A percentile compares a stretch with the other conserved stretches of the same genome.
These are phyloP conservation scores for Trichomonas gallinae DNA, from an alignment of 208 protist species.

Conservation along the genomic window DNA sequence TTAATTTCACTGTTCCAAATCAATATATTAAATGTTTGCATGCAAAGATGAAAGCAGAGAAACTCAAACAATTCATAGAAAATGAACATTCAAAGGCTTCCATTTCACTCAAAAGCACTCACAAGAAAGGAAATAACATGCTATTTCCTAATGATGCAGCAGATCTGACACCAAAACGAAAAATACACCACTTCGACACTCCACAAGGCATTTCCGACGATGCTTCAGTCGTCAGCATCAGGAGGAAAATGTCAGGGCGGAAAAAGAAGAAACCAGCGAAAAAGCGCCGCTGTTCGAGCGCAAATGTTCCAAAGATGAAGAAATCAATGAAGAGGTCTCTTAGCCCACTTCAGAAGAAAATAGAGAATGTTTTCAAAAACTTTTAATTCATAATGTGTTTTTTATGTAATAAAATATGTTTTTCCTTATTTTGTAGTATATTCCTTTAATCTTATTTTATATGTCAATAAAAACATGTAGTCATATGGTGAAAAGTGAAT, in stretches of 20 bases:
- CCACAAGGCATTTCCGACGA: not conserved
- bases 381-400: not conserved
- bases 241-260: not conserved
- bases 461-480: too few species aligned
- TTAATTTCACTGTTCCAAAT: not conserved
- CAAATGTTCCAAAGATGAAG: not conserved
- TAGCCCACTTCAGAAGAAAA: not conserved
- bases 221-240: not conserved
- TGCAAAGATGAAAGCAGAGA: not conserved
- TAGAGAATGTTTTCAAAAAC: not conserved
- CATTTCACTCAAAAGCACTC: not conserved
- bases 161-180: not conserved
- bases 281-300: not conserved
- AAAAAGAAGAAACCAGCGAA: not conserved
- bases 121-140: not conserved
- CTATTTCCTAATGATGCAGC: too few species aligned
- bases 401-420: too few species aligned
- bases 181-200: not conserved
- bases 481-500: too few species aligned
- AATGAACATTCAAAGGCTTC: not conserved
- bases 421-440: too few species aligned
- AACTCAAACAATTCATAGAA: not conserved
- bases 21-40: not conserved
- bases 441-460: too few species aligned
- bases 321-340: not conserved